These are phyloP conservation scores for Ganoderma meredithae DNA, from an alignment of 1,284 basidiomycete genomes.

Conservation along the genomic window DNA sequence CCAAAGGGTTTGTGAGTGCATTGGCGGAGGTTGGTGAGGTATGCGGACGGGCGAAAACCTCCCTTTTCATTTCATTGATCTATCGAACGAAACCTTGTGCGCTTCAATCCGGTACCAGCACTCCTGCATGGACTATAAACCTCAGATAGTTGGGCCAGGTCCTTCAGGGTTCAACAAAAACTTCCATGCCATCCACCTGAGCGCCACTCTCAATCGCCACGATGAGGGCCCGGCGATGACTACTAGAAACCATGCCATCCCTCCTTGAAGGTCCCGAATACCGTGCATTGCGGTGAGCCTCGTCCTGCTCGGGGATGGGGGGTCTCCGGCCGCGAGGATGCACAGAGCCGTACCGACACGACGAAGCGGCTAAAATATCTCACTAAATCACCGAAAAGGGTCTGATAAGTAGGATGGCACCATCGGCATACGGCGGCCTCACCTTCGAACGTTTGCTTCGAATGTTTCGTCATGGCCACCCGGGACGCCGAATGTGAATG, in stretches of 20 bases:
- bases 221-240: not conserved
- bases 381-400: not conserved
- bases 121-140: not conserved
- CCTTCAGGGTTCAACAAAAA: not conserved
- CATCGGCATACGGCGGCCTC: not conserved
- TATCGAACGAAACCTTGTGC: not conserved
- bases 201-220: conserved; percentile 4
- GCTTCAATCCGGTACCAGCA: not conserved
- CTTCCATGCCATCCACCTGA: not conserved
- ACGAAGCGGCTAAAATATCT: not conserved
- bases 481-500: not conserved
- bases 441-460: not conserved
- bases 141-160: not conserved
- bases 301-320: not conserved
- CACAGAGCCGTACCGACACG: not conserved
- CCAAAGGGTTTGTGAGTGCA: not conserved
- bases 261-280: not conserved
- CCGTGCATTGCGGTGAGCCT: not conserved
- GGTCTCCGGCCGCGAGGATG: not conserved
- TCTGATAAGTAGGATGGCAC: not conserved
- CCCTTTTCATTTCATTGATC: not conserved
- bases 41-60: not conserved
- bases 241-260: not conserved
- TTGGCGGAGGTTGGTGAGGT: not conserved
- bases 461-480: no score